A percentile compares a stretch with the other conserved stretches of the same genome.
phyloP scores from a whole-genome alignment of 768 basidiomycete species.

The Mycena haematopus region DNA sequence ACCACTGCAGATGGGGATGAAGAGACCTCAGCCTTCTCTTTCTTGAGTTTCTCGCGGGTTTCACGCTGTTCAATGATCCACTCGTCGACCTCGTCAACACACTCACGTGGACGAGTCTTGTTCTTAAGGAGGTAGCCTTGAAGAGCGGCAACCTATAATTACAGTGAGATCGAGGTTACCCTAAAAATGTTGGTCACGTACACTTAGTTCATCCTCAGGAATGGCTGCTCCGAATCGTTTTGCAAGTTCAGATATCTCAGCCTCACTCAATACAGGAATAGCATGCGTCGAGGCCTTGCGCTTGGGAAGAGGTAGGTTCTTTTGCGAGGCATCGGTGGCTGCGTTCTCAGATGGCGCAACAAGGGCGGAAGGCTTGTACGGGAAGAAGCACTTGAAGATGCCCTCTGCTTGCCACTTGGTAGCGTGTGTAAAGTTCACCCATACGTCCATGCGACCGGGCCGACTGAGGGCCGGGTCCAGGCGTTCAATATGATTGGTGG shows the following conservation, averaged over 20 bases:
- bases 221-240: conserved; percentile 84
- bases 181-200: conserved; percentile 44
- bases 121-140: conserved; percentile 91
- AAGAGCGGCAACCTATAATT: conserved; percentile 72
- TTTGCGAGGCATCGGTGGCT: conserved; percentile 58
- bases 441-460: conserved; percentile 91
- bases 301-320: conserved; percentile 71
- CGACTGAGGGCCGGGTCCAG: conserved; percentile 89
- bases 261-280: conserved; percentile 75
- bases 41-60: conserved; percentile 84
- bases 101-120: conserved; percentile 87
- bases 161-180: not conserved
- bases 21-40: conserved; percentile 68
- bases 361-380: conserved; percentile 55
- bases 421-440: conserved; percentile 90
- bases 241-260: conserved; percentile 78
- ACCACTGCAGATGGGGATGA: conserved; percentile 17
- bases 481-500: conserved; percentile 93
- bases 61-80: conserved; percentile 86
- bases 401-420: conserved; percentile 94
- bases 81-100: conserved; percentile 77
- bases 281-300: conserved; percentile 63
- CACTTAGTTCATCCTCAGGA: conserved; percentile 88
- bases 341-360: conserved; percentile 32
- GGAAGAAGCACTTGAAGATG: conserved; percentile 95